A percentile compares a stretch with the other conserved stretches of the same genome.
These are phyloP conservation scores for Ophiostoma tasmaniense DNA, from an alignment of 2,329 filamentous ascomycete genomes.

Conservation along the genomic window DNA sequence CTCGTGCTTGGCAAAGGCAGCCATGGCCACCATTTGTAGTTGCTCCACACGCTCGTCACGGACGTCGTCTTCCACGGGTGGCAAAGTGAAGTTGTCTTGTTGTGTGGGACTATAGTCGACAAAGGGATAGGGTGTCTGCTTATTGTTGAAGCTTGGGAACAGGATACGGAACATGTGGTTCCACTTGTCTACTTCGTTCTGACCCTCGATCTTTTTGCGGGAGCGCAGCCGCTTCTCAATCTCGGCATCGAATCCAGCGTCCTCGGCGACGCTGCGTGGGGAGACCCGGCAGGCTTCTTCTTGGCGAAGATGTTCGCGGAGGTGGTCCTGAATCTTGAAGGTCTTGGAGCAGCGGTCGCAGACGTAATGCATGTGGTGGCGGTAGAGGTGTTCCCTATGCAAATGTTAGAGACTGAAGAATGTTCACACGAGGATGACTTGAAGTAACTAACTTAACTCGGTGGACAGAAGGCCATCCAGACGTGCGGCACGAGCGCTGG, in stretches of 20 bases:
- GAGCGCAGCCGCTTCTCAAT: conserved; percentile 30
- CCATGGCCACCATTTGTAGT: background rate
- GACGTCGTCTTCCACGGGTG: background rate
- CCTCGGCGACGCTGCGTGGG: conserved; percentile 25
- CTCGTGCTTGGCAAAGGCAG: background rate
- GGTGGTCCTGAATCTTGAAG: conserved; percentile 28
- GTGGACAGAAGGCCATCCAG: conserved; percentile 32
- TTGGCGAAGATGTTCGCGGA: conserved; percentile 28
- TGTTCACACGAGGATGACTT: background rate
- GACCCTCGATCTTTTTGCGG: conserved; percentile 26
- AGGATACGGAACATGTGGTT: conserved; percentile 30
- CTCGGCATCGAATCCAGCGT: conserved; percentile 29
- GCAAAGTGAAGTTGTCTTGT: background rate
- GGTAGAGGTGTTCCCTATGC: conserved; percentile 32
- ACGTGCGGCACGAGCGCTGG: conserved; percentile 30
- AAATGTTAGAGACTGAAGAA: background rate
- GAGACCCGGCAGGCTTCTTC: conserved; percentile 22
- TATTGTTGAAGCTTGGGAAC: conserved; percentile 27
- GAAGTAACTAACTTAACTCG: conserved; percentile 29
- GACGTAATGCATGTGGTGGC: conserved; percentile 27
- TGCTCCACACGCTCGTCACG: background rate
- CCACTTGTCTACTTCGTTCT: conserved; percentile 32
- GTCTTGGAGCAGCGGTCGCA: conserved; percentile 32
- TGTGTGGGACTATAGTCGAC: background rate
- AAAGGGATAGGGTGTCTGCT: conserved; percentile 29